Evolutionary conservation across 1,284 basidiomycete species (phyloP).

Genomic region (Calocybe gambosa): DNA sequence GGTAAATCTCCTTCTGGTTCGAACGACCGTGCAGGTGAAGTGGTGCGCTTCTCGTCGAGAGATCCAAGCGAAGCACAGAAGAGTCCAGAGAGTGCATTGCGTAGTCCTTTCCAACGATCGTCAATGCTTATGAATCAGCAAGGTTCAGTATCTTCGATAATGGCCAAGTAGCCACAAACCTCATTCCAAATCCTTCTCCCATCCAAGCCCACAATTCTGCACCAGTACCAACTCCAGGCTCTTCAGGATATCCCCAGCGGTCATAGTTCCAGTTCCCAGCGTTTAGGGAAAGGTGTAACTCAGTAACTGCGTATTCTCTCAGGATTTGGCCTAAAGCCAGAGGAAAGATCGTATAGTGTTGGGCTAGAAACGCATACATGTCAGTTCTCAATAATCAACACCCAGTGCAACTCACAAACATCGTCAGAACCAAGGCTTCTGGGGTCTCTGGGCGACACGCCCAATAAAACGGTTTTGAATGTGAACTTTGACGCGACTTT

Average conservation of each 20-base stretch:
- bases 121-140: conserved; percentile 45
- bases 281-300: conserved; percentile 84
- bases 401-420: conserved; percentile 33
- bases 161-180: conserved; percentile 33
- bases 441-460: conserved; percentile 49
- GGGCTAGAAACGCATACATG: conserved; percentile 35
- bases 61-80: conserved; percentile 92
- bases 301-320: conserved; percentile 76
- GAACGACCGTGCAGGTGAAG: conserved; percentile 54
- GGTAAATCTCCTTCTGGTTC: conserved; percentile 53
- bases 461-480: conserved; percentile 65
- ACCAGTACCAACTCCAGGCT: conserved; percentile 73
- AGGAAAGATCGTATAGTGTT: conserved; percentile 83
- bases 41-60: conserved; percentile 66
- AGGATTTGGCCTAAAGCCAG: conserved; percentile 83
- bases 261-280: conserved; percentile 89
- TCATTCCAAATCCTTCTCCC: conserved; percentile 46
- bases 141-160: neutral
- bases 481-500: conserved; percentile 81
- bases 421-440: conserved; percentile 43
- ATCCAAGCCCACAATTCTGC: conserved; percentile 92
- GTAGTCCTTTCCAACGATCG: conserved; percentile 77
- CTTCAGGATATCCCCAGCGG: conserved; percentile 78
- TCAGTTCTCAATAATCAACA: neutral
- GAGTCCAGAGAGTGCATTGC: conserved; percentile 85